Base-by-base conservation (phyloP, 2,329 filamentous ascomycete genomes). In the Pseudogymnoascus sp. region DNA sequence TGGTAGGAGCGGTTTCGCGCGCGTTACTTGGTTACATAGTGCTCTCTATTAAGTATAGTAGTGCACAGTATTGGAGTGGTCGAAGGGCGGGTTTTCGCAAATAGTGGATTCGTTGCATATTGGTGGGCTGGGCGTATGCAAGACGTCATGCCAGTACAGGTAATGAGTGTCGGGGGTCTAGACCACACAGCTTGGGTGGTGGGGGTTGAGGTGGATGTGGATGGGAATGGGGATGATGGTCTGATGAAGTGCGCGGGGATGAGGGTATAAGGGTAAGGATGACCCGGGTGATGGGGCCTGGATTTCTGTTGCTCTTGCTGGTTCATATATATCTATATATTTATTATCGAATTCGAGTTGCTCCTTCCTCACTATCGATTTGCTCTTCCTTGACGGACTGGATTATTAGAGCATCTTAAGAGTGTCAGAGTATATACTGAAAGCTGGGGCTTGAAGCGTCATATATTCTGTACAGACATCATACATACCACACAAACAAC, bases 311-410 rank as follows among this genome's bases (percentile, higher is more conserved):
- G 41, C 8, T 52, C n/a, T 52, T 52, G 41, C 41, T 3, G 28
- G n/a, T 30, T 52, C 13, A 23, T 52, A 52, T 52, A 52, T 52
- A 52, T n/a, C n/a, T n/a, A n/a, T n/a, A n/a, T n/a, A n/a, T n/a
- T n/a, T n/a, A n/a, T n/a, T 30, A 52, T 30, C n/a, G 21, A 30
- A 30, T 52, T 52, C 12, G 18, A 5, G 12, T 52, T 52, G 41
- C 15, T 6, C 4, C 21, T 45, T 45, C 39, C 21, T 9, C 12
- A 45, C 19, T 12, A 41, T 13, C 19, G 38, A 26, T 26, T 26
- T 26, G 21, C 39, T 45, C 39, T 52, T 52, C 23, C 41, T 52
- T 52, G 41, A 52, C 41, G 41, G 23, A 52, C 41, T 52, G 41
- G 41, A 52, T 45, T 45, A 45, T 28, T 48, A 48, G 41, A 48